Conservation (phyloP, 441 rosid genomes). For the Adansonia grandidieri region DNA sequence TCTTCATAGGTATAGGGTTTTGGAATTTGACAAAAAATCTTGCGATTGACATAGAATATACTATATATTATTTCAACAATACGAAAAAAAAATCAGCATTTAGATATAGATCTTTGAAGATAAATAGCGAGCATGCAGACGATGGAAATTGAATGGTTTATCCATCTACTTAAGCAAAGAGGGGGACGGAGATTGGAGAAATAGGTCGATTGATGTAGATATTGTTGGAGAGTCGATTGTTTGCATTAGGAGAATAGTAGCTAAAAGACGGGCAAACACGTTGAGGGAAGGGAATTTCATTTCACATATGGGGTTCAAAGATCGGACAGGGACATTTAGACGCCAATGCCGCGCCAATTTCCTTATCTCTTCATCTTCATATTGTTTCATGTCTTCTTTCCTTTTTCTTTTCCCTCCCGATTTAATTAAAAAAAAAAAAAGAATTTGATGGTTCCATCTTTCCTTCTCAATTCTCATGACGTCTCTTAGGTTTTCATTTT, state of each 20-base stretch:
- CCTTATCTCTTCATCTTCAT: constrained; percentile 43
- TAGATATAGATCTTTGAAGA: neutral
- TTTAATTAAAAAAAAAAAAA: neutral
- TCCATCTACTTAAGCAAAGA: neutral
- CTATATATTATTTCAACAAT: neutral
- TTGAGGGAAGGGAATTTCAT: neutral
- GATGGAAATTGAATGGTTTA: neutral
- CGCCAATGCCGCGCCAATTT: constrained; percentile 45
- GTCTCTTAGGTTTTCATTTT: neutral
- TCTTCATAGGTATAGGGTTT: neutral
- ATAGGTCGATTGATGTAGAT: neutral
- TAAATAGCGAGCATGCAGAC: neutral
- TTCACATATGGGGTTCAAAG: constrained; percentile 7
- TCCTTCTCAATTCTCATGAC: neutral
- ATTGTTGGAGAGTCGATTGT: constrained; percentile 9
- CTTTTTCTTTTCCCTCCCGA: constrained; percentile 20
- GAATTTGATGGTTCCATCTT: neutral
- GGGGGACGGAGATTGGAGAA: neutral
- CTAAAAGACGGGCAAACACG: constrained; percentile 20
- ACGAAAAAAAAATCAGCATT: neutral
- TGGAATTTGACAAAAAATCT: constrained; percentile 2
- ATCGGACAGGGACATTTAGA: constrained; percentile 36
- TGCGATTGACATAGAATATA: neutral
- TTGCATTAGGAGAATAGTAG: constrained; percentile 12
- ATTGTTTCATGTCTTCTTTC: neutral